phyloP scores from a whole-genome alignment of 345 rosid species.

The Moringa oleifera region DNA sequence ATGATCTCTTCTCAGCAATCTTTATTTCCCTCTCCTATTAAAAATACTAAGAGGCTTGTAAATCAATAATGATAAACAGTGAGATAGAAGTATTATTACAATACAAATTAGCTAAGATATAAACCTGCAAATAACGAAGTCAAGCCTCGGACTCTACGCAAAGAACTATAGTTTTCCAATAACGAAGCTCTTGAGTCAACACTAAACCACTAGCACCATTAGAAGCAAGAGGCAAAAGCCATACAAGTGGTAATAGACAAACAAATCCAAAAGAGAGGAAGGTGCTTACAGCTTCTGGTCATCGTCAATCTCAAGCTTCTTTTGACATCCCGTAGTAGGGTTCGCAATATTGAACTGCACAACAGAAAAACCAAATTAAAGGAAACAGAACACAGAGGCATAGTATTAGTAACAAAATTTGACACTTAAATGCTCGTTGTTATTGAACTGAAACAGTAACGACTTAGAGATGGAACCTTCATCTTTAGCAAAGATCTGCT shows the following conservation, averaged over 20 bases:
- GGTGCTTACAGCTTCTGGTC: slow-evolving; percentile 44
- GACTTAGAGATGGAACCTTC: neutral
- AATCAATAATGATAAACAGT: too few relatives aligned
- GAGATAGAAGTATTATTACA: too few relatives aligned
- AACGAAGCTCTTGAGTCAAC: too few relatives aligned
- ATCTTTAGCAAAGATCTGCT: neutral
- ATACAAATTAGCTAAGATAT: too few relatives aligned
- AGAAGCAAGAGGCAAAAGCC: neutral
- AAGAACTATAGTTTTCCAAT: too few relatives aligned
- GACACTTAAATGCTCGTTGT: neutral
- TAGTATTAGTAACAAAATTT: neutral
- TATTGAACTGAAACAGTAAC: neutral
- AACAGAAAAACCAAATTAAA: neutral
- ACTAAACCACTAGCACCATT: too few relatives aligned
- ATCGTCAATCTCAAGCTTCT: slow-evolving; percentile 52
- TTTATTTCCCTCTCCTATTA: too few relatives aligned
- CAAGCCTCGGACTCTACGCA: too few relatives aligned
- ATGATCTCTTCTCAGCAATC: too few relatives aligned
- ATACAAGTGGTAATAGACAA: neutral
- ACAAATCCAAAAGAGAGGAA: neutral
- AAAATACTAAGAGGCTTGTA: neutral
- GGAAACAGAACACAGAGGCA: neutral
- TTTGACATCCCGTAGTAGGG: slow-evolving; percentile 54
- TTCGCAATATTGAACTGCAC: slow-evolving; percentile 46
- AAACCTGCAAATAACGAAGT: too few relatives aligned